phyloP scores from a whole-genome alignment of 768 basidiomycete species.

The Boletellus ananiceps region DNA sequence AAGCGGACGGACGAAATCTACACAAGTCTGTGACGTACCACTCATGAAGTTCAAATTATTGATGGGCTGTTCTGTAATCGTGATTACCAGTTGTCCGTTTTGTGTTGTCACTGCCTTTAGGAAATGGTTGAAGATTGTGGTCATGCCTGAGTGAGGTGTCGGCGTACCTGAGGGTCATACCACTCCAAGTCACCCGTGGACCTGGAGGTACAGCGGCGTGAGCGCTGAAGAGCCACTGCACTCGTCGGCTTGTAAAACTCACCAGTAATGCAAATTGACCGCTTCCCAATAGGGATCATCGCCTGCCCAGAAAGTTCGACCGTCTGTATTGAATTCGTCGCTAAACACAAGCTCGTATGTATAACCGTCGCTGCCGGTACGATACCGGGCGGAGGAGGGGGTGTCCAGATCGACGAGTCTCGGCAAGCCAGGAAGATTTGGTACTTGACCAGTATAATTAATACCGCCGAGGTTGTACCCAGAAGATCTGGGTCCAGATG shows the following conservation, averaged over 20 bases:
- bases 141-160: conserved; percentile 1
- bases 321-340: conserved; percentile 77
- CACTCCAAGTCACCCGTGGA: conserved; percentile 79
- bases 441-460: conserved; percentile 86
- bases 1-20: neutral
- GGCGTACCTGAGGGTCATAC: conserved; percentile 67
- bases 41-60: conserved; percentile 84
- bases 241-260: conserved; percentile 4
- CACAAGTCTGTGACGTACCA: conserved; percentile 39
- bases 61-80: conserved; percentile 60
- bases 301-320: conserved; percentile 69
- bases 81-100: conserved; percentile 77
- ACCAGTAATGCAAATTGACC: conserved; percentile 81
- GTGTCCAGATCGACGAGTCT: conserved; percentile 76
- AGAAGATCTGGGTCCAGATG: conserved; percentile 22
- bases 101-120: conserved; percentile 63
- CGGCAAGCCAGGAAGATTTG: conserved; percentile 63
- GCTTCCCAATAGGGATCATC: conserved; percentile 89
- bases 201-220: conserved; percentile 21
- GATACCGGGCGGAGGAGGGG: conserved; percentile 48
- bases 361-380: conserved; percentile 71
- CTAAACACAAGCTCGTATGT: conserved; percentile 83
- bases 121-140: neutral
- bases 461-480: conserved; percentile 84
- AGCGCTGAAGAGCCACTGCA: neutral